Base-by-base conservation (phyloP, 148 eudicot species). In the Rhododendron simsii region DNA sequence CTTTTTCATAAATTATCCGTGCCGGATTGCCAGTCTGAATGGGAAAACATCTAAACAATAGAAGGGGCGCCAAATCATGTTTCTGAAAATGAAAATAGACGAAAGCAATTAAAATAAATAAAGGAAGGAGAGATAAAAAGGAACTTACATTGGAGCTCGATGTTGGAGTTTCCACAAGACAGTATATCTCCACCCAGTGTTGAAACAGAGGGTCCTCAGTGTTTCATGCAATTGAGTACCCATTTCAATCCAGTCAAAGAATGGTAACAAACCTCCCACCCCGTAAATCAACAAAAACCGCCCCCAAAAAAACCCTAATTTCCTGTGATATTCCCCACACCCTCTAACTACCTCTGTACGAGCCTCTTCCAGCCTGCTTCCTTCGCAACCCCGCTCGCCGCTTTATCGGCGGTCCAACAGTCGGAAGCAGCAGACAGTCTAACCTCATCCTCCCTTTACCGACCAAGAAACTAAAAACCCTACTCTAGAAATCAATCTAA, bases 351-450 rank as follows among this genome's bases (percentile, higher is more conserved):
- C 94, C 99, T 82, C 99, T 94, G 84, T 96, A 96, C 84, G 99
- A 96, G 81, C 99, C 99, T 93, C 99, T 94, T 33, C 98, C 98
- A 12, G 99, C 99, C 76, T 96, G 99, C 86, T 96, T 95, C 93
- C 95, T 96, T 86, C 96, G 90, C 87, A 96, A 93, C 89, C 98
- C 95, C 55, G 94, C 94, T 87, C 98, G 91, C 88, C 92, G 93
- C 86, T 90, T 93, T 90, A 96, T 93, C 48, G 98, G 99, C 86
- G 99, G 99, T 89, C 93, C 98, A 78, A 91, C 92, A 9, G 92
- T 91, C 55, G 94, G 92, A 67, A 94, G 88, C 85, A 94, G 90
- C 93, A 16, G 61, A 84, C 90, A 89, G 89, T 85, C 93, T 81
- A 81, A 84, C 89, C 93, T 91, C 99, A 96, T 96, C 69, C 67